These are phyloP conservation scores for Funneliformis caledonium DNA, from an alignment of 371 early-diverging fungal species.

Conservation along the genomic window DNA sequence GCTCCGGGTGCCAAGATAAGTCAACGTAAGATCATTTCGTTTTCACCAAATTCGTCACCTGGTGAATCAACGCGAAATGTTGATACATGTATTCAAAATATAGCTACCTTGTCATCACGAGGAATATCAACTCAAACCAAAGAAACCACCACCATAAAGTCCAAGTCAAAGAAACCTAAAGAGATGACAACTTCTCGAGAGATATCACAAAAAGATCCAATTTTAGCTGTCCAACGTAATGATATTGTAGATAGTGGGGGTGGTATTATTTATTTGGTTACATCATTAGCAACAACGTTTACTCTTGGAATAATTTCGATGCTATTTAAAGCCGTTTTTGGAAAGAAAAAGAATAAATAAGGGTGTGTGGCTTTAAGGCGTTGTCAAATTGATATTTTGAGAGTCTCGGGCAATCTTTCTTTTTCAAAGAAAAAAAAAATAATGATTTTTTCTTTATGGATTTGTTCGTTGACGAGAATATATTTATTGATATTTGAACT, in stretches of 20 bases:
- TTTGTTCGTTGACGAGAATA: no score
- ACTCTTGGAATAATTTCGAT: conserved; percentile 21
- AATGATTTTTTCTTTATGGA: no score
- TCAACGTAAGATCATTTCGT: background rate
- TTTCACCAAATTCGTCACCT: background rate
- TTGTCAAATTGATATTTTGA: background rate
- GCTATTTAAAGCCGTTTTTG: background rate
- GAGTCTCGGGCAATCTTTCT: background rate
- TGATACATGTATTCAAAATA: background rate
- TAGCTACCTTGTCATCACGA: background rate
- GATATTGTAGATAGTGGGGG: background rate
- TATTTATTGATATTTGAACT: no score
- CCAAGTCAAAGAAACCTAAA: background rate
- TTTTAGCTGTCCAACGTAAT: background rate
- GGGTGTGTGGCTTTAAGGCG: background rate
- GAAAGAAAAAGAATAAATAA: background rate
- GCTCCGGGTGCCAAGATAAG: no score
- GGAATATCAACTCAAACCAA: background rate
- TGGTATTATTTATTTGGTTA: background rate
- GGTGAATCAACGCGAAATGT: conserved; percentile 10
- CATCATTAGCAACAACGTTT: background rate
- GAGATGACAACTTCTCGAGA: background rate
- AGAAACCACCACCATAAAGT: background rate
- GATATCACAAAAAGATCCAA: background rate
- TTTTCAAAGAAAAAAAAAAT: no score